Conservation (phyloP, 768 basidiomycete genomes). For the Pulveroboletus ravenelii region DNA sequence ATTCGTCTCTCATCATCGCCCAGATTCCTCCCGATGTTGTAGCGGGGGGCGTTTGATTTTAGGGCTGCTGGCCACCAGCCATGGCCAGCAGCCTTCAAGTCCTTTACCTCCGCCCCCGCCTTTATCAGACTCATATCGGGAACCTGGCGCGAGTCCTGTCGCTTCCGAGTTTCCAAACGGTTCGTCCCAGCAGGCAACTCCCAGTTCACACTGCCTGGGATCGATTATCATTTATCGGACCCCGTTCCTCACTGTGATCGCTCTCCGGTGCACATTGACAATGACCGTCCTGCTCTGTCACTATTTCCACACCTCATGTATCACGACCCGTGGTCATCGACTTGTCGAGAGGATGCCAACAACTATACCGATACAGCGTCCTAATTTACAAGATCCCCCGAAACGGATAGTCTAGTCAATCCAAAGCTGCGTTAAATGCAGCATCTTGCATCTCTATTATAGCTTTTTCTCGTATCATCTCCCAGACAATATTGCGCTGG, state of each 20-base stretch:
- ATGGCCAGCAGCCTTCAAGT: too few relatives aligned
- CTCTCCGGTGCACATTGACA: conserved; percentile 18
- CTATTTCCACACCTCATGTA: neutral
- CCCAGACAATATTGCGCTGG: conserved; percentile 74
- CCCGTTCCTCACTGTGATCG: neutral
- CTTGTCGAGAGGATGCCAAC: too few relatives aligned
- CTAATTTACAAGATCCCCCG: neutral
- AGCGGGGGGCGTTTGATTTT: too few relatives aligned
- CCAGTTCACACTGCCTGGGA: too few relatives aligned
- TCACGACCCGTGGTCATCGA: too few relatives aligned
- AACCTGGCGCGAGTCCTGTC: too few relatives aligned
- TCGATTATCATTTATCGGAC: neutral
- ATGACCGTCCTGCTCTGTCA: neutral
- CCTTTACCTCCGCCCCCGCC: too few relatives aligned
- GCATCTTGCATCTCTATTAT: conserved; percentile 70
- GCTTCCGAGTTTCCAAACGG: too few relatives aligned
- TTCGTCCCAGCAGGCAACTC: too few relatives aligned
- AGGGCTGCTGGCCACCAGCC: too few relatives aligned
- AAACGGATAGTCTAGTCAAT: conserved; percentile 12
- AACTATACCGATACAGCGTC: neutral
- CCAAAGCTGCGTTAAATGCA: conserved; percentile 37
- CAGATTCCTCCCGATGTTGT: neutral
- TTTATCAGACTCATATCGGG: too few relatives aligned
- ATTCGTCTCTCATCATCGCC: neutral
- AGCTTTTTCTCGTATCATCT: conserved; percentile 67